Evolutionary conservation across 345 rosid genomes (phyloP).

Genomic region (Pugionium cornutum): DNA sequence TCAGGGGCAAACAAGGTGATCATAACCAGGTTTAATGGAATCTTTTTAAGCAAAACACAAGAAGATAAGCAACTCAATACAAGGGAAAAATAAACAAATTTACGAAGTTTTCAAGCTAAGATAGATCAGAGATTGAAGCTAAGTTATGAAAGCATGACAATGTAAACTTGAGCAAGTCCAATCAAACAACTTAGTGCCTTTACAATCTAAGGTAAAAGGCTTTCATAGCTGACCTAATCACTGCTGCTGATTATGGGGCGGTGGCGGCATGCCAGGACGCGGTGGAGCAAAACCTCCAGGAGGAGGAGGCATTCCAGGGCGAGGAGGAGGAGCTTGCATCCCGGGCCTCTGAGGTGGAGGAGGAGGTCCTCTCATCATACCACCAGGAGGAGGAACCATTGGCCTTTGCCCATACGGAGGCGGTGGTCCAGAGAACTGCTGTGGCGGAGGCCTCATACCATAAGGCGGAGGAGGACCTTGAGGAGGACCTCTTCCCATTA

Average conservation of each 20-base stretch:
- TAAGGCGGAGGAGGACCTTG: slow-evolving; percentile 55
- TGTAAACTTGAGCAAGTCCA: not conserved
- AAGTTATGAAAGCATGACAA: not conserved
- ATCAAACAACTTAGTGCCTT: slow-evolving; percentile 16
- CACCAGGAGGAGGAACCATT: slow-evolving; percentile 72
- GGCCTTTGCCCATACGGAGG: slow-evolving; percentile 70
- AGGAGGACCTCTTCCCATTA: slow-evolving; percentile 34
- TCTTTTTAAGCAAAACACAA: not conserved
- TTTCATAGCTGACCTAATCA: slow-evolving; percentile 51
- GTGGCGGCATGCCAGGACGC: slow-evolving; percentile 91
- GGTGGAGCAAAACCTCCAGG: slow-evolving; percentile 87
- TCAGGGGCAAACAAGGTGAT: not conserved
- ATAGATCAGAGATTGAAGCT: not conserved
- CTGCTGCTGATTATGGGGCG: slow-evolving; percentile 65
- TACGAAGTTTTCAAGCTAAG: too few species aligned
- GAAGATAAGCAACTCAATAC: slow-evolving; percentile 1
- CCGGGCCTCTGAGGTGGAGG: slow-evolving; percentile 60
- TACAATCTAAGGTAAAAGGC: slow-evolving; percentile 14
- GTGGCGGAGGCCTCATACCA: slow-evolving; percentile 57
- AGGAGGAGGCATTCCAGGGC: slow-evolving; percentile 94
- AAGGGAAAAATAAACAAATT: too few species aligned
- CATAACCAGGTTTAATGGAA: not conserved
- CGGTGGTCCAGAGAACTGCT: slow-evolving; percentile 60
- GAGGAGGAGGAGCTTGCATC: slow-evolving; percentile 80
- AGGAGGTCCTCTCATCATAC: slow-evolving; percentile 92